Evolutionary conservation across 2,329 filamentous ascomycete species (phyloP).

Genomic region (Colletotrichum sp.): DNA sequence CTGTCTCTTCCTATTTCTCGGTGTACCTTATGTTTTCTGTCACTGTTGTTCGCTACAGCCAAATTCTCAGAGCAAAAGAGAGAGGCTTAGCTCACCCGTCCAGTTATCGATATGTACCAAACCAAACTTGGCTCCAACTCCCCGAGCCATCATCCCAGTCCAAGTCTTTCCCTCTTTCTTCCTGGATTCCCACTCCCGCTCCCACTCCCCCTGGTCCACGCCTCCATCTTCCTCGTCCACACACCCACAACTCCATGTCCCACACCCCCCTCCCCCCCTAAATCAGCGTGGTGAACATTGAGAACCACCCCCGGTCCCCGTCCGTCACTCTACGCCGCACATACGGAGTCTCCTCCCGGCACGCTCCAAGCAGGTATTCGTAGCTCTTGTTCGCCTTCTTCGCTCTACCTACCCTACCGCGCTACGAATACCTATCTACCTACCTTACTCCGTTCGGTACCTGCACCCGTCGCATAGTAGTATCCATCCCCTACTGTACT

Average conservation of each 20-base stretch:
- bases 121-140: neutral
- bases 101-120: neutral
- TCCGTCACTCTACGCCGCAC: slow-evolving; percentile 9
- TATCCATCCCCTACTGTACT: neutral
- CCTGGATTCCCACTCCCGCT: neutral
- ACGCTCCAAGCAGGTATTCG: neutral
- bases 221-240: neutral
- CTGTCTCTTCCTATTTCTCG: neutral
- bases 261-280: neutral
- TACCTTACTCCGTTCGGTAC: neutral
- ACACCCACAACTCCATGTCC: neutral
- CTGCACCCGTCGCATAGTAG: neutral
- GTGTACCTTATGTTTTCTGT: neutral
- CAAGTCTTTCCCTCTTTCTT: neutral
- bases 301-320: neutral
- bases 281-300: neutral
- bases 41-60: neutral
- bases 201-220: neutral
- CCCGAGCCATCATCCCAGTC: neutral
- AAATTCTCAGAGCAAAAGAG: neutral
- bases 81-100: neutral
- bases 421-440: neutral
- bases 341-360: neutral
- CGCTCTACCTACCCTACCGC: neutral
- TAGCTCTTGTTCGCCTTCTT: neutral